phyloP scores from a whole-genome alignment of 306 rosid species.

The Mimosa pudica region DNA sequence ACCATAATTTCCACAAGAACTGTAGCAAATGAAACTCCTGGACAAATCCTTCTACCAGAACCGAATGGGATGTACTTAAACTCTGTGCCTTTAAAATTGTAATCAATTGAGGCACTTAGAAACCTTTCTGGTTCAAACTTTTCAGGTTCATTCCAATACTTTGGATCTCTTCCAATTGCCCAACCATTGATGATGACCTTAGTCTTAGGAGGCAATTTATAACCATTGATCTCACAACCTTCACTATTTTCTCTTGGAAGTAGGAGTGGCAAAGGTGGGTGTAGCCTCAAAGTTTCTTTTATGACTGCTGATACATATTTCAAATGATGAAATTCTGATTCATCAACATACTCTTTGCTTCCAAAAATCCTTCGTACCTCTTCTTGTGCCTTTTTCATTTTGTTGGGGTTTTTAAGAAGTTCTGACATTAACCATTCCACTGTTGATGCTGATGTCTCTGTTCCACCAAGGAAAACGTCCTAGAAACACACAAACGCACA shows the following conservation, averaged over 20 bases:
- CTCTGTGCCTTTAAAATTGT: neutral
- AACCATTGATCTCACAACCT: neutral
- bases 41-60: neutral
- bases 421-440: neutral
- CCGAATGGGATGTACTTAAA: neutral
- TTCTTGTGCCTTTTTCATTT: neutral
- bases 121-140: neutral
- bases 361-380: neutral
- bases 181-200: neutral
- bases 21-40: neutral
- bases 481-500: neutral
- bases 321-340: neutral
- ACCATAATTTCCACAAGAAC: neutral
- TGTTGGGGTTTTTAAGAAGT: neutral
- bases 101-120: neutral
- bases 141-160: neutral
- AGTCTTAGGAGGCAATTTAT: neutral
- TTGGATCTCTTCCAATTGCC: neutral
- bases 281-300: neutral
- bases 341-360: neutral
- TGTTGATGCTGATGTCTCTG: neutral
- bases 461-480: slow-evolving; percentile 7
- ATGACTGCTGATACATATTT: neutral
- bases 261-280: neutral
- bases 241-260: neutral